Evolutionary conservation across 371 early-diverging fungal genomes (phyloP).

Genomic region (Mortierella sp.): DNA sequence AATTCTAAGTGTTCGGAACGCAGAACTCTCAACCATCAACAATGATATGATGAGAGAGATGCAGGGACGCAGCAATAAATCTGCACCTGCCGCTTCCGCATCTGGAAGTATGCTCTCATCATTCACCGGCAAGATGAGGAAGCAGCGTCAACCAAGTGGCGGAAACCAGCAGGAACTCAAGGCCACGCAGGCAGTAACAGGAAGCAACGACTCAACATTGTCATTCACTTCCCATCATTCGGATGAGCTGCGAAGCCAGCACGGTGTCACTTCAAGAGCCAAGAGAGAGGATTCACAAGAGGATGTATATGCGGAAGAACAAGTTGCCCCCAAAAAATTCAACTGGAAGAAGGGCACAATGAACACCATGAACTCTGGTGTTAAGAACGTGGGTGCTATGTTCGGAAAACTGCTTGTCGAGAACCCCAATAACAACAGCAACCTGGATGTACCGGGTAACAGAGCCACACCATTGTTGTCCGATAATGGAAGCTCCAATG

Average conservation of each 20-base stretch:
- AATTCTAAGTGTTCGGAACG: conserved; percentile 64
- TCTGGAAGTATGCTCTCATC: conserved; percentile 9
- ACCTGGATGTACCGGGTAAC: conserved; percentile 26
- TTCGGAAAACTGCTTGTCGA: conserved; percentile 60
- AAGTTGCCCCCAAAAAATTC: conserved; percentile 45
- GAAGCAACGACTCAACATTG: conserved; percentile 35
- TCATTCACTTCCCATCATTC: conserved; percentile 40
- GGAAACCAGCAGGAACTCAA: conserved; percentile 28
- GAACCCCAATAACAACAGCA: background rate
- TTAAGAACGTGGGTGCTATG: conserved; percentile 50
- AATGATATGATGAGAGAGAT: conserved; percentile 64
- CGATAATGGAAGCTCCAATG: conserved; percentile 32
- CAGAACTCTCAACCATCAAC: conserved; percentile 64
- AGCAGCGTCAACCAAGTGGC: conserved; percentile 24
- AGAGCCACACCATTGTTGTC: background rate
- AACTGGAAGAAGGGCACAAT: conserved; percentile 54
- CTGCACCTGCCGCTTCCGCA: conserved; percentile 1
- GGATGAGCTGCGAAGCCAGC: conserved; percentile 16
- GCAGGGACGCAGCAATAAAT: background rate
- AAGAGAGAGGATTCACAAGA: conserved; percentile 29
- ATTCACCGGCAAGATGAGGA: conserved; percentile 31
- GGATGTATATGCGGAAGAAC: conserved; percentile 47
- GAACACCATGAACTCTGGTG: conserved; percentile 27
- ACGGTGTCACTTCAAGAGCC: conserved; percentile 1
- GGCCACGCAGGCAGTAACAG: conserved; percentile 20